phyloP scores from a whole-genome alignment of 139 green algal genomes.

The Asterochloris sp. region DNA sequence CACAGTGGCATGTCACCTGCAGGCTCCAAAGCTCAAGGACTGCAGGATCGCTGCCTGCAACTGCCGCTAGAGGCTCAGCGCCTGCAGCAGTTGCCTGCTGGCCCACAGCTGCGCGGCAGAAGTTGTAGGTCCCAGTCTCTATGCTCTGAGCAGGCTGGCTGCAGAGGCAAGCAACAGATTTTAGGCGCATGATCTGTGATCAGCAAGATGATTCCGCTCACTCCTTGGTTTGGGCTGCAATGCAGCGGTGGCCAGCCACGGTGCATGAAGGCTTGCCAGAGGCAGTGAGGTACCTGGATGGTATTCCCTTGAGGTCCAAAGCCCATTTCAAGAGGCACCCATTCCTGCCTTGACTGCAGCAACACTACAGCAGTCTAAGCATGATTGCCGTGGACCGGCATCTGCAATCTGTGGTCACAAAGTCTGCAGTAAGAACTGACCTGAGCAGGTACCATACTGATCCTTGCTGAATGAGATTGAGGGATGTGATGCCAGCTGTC shows the following conservation, averaged over 20 bases:
- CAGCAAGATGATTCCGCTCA: background rate
- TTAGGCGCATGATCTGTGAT: background rate
- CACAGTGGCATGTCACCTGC: background rate
- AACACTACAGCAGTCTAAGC: background rate
- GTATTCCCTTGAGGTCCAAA: constrained; percentile 6
- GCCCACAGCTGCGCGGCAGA: constrained; percentile 22
- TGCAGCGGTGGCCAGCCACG: background rate
- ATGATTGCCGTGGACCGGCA: background rate
- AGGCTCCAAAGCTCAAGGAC: constrained; percentile 15
- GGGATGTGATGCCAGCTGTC: constrained; percentile 28
- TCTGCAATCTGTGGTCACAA: too few species aligned
- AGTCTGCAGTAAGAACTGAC: background rate
- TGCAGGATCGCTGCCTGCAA: constrained; percentile 11
- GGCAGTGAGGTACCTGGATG: background rate
- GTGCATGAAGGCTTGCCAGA: background rate
- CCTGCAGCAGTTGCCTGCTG: background rate
- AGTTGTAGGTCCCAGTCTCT: constrained; percentile 30
- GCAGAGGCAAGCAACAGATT: background rate
- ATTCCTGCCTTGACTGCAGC: constrained; percentile 37
- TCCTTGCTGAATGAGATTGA: background rate
- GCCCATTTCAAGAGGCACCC: constrained; percentile 26
- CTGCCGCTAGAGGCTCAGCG: background rate
- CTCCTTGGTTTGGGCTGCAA: background rate
- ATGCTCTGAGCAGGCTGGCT: constrained; percentile 24
- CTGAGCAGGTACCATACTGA: background rate